These are phyloP conservation scores for Solanum chmielewskii DNA, from an alignment of 257 asterid genomes.

Conservation along the genomic window DNA sequence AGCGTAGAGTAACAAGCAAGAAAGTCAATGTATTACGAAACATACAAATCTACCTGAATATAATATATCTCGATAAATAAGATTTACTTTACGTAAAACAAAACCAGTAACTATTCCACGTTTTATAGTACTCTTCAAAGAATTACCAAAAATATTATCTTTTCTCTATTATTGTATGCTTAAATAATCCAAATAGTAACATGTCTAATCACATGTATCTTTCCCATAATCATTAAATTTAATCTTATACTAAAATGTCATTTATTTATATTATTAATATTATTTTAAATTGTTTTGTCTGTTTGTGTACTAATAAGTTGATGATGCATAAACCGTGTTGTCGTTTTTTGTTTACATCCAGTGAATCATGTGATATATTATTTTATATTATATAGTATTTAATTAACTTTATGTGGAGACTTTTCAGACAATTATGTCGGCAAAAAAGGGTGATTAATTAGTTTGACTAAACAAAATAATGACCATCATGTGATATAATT, in stretches of 20 bases:
- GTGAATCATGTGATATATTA: neutral
- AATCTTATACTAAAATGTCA: neutral
- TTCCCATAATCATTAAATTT: neutral
- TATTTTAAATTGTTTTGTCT: neutral
- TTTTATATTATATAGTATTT: neutral
- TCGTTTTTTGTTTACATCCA: neutral
- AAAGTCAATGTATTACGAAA: neutral
- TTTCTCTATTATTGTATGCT: neutral
- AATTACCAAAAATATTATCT: neutral
- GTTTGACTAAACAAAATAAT: neutral
- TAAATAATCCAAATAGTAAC: neutral
- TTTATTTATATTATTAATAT: neutral
- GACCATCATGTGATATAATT: neutral
- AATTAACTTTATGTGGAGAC: neutral
- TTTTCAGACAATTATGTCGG: neutral
- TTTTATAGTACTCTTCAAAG: neutral
- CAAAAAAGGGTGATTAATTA: neutral
- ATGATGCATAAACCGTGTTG: neutral
- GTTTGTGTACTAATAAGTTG: neutral
- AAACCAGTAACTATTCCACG: neutral
- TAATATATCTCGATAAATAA: neutral
- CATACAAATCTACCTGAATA: no score
- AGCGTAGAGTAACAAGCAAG: accelerated
- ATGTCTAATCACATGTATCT: neutral
- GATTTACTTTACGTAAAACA: neutral